Conservation (phyloP, 1,284 basidiomycete species). For the Malassezia yamatoensis region DNA sequence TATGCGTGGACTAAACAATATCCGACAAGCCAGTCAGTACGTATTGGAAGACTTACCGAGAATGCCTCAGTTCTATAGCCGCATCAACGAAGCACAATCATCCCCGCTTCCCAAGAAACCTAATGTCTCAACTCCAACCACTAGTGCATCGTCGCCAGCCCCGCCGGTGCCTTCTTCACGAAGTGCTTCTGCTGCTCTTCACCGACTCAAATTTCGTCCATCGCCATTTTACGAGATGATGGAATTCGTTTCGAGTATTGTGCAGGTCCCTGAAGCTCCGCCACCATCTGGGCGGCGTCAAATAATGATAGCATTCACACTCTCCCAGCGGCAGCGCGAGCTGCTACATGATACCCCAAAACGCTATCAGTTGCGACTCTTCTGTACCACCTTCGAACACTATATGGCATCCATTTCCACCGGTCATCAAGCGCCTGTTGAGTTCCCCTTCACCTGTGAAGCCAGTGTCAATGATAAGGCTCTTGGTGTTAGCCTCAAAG, state of each 20-base stretch:
- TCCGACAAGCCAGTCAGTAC: constrained; percentile 9
- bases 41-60: background rate
- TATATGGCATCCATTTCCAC: constrained; percentile 22
- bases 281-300: constrained; percentile 26
- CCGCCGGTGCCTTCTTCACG: constrained; percentile 6
- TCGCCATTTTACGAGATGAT: constrained; percentile 39
- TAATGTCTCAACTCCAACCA: background rate
- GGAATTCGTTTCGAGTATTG: constrained; percentile 25
- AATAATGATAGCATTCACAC: constrained; percentile 21
- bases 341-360: constrained; percentile 17
- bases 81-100: background rate
- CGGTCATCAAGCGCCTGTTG: constrained; percentile 21
- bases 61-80: constrained; percentile 1
- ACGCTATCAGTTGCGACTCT: constrained; percentile 26
- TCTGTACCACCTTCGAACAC: constrained; percentile 32
- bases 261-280: constrained; percentile 29
- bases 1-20: background rate
- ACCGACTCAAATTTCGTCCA: constrained; percentile 22
- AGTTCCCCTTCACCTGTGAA: constrained; percentile 40
- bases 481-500: constrained; percentile 30
- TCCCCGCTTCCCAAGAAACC: background rate
- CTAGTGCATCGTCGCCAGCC: background rate
- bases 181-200: background rate
- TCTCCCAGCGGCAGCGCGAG: constrained; percentile 21
- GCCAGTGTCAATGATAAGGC: constrained; percentile 28